Percentiles rank a stretch among this genome's conserved stretches.
phyloP scores from a whole-genome alignment of 2,329 filamentous ascomycete species.

The Dactylellina drechsleri region DNA sequence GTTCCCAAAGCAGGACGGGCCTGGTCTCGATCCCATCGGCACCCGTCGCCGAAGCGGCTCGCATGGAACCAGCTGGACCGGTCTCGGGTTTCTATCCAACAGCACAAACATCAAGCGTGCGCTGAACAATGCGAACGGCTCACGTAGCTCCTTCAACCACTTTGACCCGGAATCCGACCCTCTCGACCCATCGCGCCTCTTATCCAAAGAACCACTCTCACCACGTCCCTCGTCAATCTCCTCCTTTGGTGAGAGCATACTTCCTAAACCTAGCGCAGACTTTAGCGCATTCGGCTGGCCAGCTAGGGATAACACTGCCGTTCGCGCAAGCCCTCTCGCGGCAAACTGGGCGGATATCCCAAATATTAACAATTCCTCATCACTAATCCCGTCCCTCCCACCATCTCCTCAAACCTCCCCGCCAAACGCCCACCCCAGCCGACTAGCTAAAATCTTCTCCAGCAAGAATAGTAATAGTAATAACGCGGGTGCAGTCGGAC shows the following conservation, averaged over 20 bases:
- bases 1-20: constrained; percentile 68
- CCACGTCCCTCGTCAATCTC: constrained; percentile 58
- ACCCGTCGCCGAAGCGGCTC: constrained; percentile 61
- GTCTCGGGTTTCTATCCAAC: constrained; percentile 62
- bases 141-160: constrained; percentile 63
- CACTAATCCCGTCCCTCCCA: constrained; percentile 50
- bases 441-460: constrained; percentile 47
- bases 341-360: constrained; percentile 57
- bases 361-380: constrained; percentile 41
- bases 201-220: constrained; percentile 56
- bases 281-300: constrained; percentile 58
- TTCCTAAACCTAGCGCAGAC: constrained; percentile 57
- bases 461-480: constrained; percentile 44
- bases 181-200: constrained; percentile 57
- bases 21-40: constrained; percentile 61
- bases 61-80: constrained; percentile 64
- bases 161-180: constrained; percentile 60
- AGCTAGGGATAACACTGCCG: constrained; percentile 29
- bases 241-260: constrained; percentile 57
- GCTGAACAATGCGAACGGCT: constrained; percentile 55
- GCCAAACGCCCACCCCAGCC: constrained; percentile 43
- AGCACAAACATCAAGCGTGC: constrained; percentile 56
- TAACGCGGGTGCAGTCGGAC: constrained; percentile 58
- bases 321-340: constrained; percentile 54
- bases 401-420: constrained; percentile 54